phyloP scores from a whole-genome alignment of 371 early-diverging fungal species.

The Mortierella sp. region DNA sequence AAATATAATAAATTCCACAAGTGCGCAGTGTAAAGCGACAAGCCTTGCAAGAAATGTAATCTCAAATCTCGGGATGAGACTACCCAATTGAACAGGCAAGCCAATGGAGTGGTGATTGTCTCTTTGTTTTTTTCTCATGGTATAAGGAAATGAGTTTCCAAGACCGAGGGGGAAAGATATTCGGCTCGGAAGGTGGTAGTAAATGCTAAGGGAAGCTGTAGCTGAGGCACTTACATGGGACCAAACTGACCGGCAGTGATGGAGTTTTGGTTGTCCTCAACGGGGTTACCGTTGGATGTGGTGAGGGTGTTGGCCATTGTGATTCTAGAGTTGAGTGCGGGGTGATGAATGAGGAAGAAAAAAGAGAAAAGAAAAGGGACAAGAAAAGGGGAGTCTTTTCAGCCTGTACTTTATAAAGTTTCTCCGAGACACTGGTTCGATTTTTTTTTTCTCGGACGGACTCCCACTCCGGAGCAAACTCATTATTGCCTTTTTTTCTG shows the following conservation, averaged over 20 bases:
- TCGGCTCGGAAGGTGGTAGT: conserved; percentile 24
- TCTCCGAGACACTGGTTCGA: background rate
- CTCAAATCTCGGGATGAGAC: background rate
- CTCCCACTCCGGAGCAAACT: background rate
- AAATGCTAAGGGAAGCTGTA: conserved; percentile 3
- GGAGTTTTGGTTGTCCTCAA: conserved; percentile 74
- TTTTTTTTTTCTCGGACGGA: conserved; percentile 4
- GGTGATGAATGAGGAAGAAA: conserved; percentile 14
- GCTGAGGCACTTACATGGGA: conserved; percentile 58
- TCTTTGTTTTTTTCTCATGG: conserved; percentile 13
- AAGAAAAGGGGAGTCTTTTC: conserved; percentile 5
- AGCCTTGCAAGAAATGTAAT: background rate
- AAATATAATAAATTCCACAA: background rate
- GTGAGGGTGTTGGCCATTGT: conserved; percentile 47
- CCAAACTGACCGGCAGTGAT: conserved; percentile 69
- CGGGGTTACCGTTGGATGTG: conserved; percentile 62
- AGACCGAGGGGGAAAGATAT: too few species aligned
- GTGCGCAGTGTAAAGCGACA: conserved; percentile 17
- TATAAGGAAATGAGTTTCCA: too few species aligned
- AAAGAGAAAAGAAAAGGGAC: conserved; percentile 7
- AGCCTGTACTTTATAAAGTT: background rate
- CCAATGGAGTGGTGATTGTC: background rate
- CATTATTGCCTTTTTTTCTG: background rate
- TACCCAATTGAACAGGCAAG: background rate
- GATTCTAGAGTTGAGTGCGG: conserved; percentile 10